Conservation (phyloP, 768 basidiomycete genomes). For the Lentinus brumalis region DNA sequence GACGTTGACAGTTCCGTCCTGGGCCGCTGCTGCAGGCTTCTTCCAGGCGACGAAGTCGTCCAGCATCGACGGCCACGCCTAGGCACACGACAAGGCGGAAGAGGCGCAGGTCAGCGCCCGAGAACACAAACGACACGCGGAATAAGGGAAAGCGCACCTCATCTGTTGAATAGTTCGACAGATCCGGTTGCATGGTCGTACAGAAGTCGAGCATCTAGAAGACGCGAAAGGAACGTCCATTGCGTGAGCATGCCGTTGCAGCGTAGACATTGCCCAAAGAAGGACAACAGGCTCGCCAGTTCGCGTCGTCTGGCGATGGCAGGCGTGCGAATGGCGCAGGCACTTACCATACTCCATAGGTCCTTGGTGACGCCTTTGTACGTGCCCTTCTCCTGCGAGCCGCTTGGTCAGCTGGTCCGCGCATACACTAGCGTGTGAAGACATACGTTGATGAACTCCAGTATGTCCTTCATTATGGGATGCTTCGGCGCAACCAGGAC, state of each 20-base stretch:
- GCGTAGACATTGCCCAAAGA: neutral
- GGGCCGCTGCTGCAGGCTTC: constrained; percentile 18
- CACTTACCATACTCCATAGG: constrained; percentile 78
- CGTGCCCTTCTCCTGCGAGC: constrained; percentile 44
- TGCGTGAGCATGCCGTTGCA: neutral
- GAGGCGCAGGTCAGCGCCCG: neutral
- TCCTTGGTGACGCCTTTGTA: constrained; percentile 86
- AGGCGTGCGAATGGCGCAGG: neutral
- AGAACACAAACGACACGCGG: neutral
- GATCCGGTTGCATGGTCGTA: constrained; percentile 54
- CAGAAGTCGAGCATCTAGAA: constrained; percentile 77
- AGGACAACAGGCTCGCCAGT: too few relatives aligned
- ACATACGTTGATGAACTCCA: constrained; percentile 66
- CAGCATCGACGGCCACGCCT: constrained; percentile 85
- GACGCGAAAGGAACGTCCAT: neutral
- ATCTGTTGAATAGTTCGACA: constrained; percentile 73
- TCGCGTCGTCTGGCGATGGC: too few relatives aligned
- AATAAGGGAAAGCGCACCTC: constrained; percentile 47
- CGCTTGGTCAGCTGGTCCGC: neutral
- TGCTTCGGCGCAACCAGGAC: constrained; percentile 70
- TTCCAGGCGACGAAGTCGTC: constrained; percentile 82
- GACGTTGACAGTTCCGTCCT: neutral
- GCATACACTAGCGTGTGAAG: neutral
- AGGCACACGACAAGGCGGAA: neutral
- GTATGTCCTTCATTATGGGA: constrained; percentile 63